Evolutionary conservation across 768 basidiomycete species (phyloP), one percentile per base, ranked within the genome.

Genomic region (Lentinula lateritia): DNA sequence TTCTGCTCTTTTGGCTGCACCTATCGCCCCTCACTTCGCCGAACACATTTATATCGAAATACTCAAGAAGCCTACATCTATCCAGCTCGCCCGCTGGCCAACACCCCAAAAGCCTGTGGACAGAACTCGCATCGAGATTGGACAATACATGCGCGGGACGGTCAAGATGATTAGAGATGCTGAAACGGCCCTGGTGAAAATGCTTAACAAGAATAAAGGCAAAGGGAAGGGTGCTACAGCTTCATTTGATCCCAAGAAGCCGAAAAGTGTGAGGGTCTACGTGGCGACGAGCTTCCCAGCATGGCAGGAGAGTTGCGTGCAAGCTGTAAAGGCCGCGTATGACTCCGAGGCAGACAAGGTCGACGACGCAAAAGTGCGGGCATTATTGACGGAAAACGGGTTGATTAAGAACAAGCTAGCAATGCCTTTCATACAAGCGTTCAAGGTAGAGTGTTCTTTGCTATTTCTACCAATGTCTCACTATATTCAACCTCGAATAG

Each of bases 401-500:
- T 71, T 98, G 71, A 88, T 95, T 76, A 98, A 97, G 82, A 94
- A 98, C 76, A 98, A 98, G 79, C 85, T 88, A 46, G 83, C 83
- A 45, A 98, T 98, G 96, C 95, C 95, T 6, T 98, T 96, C 75
- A 85, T 95, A 50, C 92, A 96, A 62, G 76, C 81, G 35, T 91
- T 98, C 87, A 95, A 97, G 88, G 96, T 95, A 57, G 41, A 79
- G 7, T 28, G 45, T 7, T 1, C 10, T 6, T 43, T 52, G 45
- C 60, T 18, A 20, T 28, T 2, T 16, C 4, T 32, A 46, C 6
- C 20, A 20, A 13, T 32, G n/a, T 32, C 23, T 42, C 16, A n/a
- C 23, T 1, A 18, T n/a, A 4, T 32, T 16, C 0, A 15, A 16
- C 3, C 28, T 23, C 1, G 61, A 32, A 39, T 50, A 94, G 91